phyloP scores from a whole-genome alignment of 2,329 filamentous ascomycete species.

The Westerdykella aurantiaca region DNA sequence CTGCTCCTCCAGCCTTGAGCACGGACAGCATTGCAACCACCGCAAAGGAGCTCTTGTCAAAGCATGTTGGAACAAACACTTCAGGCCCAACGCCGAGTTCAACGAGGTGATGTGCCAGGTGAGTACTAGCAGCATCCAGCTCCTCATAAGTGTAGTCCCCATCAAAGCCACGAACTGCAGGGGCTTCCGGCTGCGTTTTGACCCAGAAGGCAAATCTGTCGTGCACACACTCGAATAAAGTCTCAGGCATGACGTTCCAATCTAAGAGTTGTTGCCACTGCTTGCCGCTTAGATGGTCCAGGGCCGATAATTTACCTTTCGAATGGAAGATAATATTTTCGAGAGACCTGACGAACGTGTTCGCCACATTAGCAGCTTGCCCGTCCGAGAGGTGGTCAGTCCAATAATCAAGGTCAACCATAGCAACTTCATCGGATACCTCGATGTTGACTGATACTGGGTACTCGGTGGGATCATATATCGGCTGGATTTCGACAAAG shows the following conservation, averaged over 20 bases:
- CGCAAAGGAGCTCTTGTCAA: slow-evolving; percentile 36
- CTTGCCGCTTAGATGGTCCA: slow-evolving; percentile 37
- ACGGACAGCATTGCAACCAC: slow-evolving; percentile 36
- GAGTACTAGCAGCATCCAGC: slow-evolving; percentile 20
- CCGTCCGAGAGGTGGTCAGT: slow-evolving; percentile 27
- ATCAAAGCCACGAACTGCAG: slow-evolving; percentile 31
- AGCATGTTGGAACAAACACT: slow-evolving; percentile 33
- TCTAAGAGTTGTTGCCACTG: slow-evolving; percentile 26
- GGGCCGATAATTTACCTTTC: slow-evolving; percentile 25
- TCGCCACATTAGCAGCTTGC: slow-evolving; percentile 29
- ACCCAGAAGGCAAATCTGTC: slow-evolving; percentile 23
- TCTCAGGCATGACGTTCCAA: slow-evolving; percentile 31
- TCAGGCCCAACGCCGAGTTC: slow-evolving; percentile 28
- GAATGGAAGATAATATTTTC: slow-evolving; percentile 36
- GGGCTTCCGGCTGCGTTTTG: slow-evolving; percentile 18
- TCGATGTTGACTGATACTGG: slow-evolving; percentile 47
- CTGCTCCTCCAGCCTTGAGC: slow-evolving; percentile 36
- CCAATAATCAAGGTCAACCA: slow-evolving; percentile 33
- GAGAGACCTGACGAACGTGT: slow-evolving; percentile 24
- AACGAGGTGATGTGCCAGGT: slow-evolving; percentile 25
- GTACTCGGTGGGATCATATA: slow-evolving; percentile 46
- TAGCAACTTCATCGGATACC: slow-evolving; percentile 34
- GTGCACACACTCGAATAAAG: slow-evolving; percentile 28
- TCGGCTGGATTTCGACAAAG: slow-evolving; percentile 34
- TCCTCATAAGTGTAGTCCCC: slow-evolving; percentile 29